Conservation (phyloP, 2,329 filamentous ascomycete genomes). For the Trichoderma harzianum region DNA sequence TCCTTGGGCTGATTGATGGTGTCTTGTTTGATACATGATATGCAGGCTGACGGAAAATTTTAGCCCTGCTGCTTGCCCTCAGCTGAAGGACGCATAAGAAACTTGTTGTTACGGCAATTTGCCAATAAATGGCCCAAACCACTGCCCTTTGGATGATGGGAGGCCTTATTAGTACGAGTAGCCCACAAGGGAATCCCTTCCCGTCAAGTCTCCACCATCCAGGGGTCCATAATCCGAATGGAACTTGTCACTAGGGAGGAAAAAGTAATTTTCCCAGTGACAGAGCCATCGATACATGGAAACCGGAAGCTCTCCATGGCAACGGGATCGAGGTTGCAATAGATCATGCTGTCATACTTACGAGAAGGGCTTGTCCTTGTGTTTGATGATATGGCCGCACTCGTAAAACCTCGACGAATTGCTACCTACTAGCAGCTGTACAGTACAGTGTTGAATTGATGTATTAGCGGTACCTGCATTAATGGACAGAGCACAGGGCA, state of each 20-base stretch:
- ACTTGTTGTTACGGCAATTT: slow-evolving; percentile 5
- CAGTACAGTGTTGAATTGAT: not conserved
- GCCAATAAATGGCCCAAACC: not conserved
- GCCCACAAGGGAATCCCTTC: not conserved
- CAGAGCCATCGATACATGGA: not conserved
- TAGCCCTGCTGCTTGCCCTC: slow-evolving; percentile 6
- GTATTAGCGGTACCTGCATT: not conserved
- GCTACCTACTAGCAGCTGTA: not conserved
- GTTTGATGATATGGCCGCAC: not conserved
- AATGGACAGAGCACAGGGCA: not conserved
- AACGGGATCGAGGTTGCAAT: not conserved
- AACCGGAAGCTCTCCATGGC: not conserved
- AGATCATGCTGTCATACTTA: not conserved
- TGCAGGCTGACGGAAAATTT: slow-evolving; percentile 3
- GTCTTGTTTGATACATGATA: not conserved
- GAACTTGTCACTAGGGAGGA: not conserved
- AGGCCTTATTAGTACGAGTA: not conserved
- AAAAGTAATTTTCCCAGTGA: not conserved
- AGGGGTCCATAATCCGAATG: not conserved
- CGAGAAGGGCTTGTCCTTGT: not conserved
- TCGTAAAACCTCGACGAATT: not conserved
- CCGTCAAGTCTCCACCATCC: not conserved
- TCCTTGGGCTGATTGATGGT: not conserved
- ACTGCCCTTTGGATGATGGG: slow-evolving; percentile 6
- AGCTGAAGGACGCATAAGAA: slow-evolving; percentile 8